These are phyloP conservation scores for Cercospora citrullina DNA, from an alignment of 2,329 filamentous ascomycete species.

Conservation along the genomic window DNA sequence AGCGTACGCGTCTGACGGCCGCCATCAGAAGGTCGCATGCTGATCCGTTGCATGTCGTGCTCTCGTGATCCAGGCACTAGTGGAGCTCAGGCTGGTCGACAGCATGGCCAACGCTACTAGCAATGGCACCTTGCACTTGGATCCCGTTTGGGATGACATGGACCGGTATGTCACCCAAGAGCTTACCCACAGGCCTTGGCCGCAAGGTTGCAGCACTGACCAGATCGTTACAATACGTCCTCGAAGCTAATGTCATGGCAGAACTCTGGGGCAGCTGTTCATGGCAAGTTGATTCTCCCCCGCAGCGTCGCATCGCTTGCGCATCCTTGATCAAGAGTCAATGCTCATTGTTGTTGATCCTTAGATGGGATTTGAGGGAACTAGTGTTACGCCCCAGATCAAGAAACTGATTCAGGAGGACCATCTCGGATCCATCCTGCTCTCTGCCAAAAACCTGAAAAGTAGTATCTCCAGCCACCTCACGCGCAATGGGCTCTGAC, in stretches of 20 bases:
- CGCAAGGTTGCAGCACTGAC: slow-evolving; percentile 4
- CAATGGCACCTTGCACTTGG: slow-evolving; percentile 41
- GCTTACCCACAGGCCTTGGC: not conserved
- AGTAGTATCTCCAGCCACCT: slow-evolving; percentile 54
- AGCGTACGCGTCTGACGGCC: not conserved
- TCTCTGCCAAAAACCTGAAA: slow-evolving; percentile 83
- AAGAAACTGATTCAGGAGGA: slow-evolving; percentile 76
- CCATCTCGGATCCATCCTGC: slow-evolving; percentile 82
- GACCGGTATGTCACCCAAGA: slow-evolving; percentile 62
- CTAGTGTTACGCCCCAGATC: slow-evolving; percentile 79
- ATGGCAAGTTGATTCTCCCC: slow-evolving; percentile 30
- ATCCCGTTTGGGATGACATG: slow-evolving; percentile 67
- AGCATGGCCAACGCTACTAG: slow-evolving; percentile 27
- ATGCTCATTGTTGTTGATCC: slow-evolving; percentile 28
- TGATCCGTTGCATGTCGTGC: not conserved
- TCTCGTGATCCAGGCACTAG: not conserved
- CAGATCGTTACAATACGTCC: not conserved
- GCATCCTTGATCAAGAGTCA: not conserved
- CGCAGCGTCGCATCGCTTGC: slow-evolving; percentile 11
- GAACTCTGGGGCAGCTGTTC: slow-evolving; percentile 48
- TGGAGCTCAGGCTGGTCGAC: slow-evolving; percentile 5
- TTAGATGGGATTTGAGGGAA: slow-evolving; percentile 81
- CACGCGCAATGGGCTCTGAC: slow-evolving; percentile 27
- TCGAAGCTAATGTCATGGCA: slow-evolving; percentile 42
- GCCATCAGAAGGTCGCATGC: not conserved